Base-by-base conservation (phyloP, 2,329 filamentous ascomycete genomes). In the Curvularia spicifera region DNA sequence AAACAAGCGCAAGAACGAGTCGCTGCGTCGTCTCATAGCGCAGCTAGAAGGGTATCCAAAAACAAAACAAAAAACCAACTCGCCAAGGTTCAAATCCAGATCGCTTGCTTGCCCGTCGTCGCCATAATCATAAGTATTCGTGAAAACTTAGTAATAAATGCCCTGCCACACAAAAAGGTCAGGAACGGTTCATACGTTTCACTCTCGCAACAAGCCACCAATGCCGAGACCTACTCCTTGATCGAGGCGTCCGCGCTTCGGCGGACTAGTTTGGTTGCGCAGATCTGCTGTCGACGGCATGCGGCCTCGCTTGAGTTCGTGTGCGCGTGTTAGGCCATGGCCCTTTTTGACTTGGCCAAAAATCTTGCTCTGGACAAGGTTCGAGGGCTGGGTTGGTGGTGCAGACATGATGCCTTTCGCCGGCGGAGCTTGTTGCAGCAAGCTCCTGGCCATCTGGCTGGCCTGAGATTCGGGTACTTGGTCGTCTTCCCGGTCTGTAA, bases 381-480 rank as follows among this genome's bases (percentile, higher is more conserved):
- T 65, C 2, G 64, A 15, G 42, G 61, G 79, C 67, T 72, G 76
- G 65, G 68, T 62, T 12, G 71, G 59, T 12, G 73, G 68, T 31
- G 71, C 67, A 4, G 71, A 69, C 66, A 66, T 66, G 13, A 67
- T 63, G 20, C 60, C 60, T 56, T 72, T 76, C n/a, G 78, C 66
- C 46, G 79, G 73, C 50, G 82, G 78, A 66, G 82, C 79, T 37
- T 86, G 83, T 15, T 89, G 88, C 61, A 91, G 82, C 87, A 94
- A 87, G 65, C 87, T 88, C 2, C 89, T 88, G 1, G 92, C 91
- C 44, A 87, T 87, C 63, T 91, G 89, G 69, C 89, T 93, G 8
- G 91, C 91, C 69, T 91, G 90, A 56, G 89, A 92, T 68, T 89
- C 89, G 33, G 83, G 84, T 0, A 93, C 78, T 43, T 89, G 87